Conservation (phyloP, 2,329 filamentous ascomycete species). For the Hypoxylon sp. region DNA sequence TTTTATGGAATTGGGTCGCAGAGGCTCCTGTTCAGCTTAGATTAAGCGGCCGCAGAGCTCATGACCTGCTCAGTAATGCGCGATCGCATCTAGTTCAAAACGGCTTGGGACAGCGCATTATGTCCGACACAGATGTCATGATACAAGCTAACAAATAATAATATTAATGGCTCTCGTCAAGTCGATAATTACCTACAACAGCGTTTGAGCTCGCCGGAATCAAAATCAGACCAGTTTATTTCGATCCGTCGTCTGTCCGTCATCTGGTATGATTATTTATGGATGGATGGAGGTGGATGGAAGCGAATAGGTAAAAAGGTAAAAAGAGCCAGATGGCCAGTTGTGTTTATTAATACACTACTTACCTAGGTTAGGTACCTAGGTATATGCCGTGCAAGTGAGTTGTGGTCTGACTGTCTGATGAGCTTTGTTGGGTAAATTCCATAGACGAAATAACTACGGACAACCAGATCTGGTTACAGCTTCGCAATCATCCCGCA, state of each 20-base stretch:
- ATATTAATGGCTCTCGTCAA: slow-evolving; percentile 5
- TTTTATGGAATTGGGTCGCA: neutral
- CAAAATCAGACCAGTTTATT: slow-evolving; percentile 18
- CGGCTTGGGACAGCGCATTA: slow-evolving; percentile 12
- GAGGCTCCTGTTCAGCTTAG: neutral
- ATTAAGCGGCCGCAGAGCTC: neutral
- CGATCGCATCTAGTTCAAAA: neutral
- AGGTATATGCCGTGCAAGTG: slow-evolving; percentile 12
- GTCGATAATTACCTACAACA: slow-evolving; percentile 7
- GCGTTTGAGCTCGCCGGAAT: slow-evolving; percentile 16
- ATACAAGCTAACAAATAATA: slow-evolving; percentile 34
- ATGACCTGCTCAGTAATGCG: neutral
- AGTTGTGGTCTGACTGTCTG: slow-evolving; percentile 11
- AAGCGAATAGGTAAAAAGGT: too few relatives aligned
- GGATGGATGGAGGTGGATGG: slow-evolving; percentile 5
- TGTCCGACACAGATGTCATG: slow-evolving; percentile 30
- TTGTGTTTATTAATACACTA: slow-evolving; percentile 15
- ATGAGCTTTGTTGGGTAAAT: slow-evolving; percentile 30
- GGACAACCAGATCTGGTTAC: slow-evolving; percentile 30
- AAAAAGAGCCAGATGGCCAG: slow-evolving; percentile 6
- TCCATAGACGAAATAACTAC: slow-evolving; percentile 12
- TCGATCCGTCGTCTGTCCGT: slow-evolving; percentile 13
- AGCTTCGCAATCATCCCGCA: slow-evolving; percentile 34
- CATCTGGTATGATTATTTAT: slow-evolving; percentile 11
- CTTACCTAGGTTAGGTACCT: neutral